Conservation (phyloP, 306 rosid genomes). For the Sicyos edulis region DNA sequence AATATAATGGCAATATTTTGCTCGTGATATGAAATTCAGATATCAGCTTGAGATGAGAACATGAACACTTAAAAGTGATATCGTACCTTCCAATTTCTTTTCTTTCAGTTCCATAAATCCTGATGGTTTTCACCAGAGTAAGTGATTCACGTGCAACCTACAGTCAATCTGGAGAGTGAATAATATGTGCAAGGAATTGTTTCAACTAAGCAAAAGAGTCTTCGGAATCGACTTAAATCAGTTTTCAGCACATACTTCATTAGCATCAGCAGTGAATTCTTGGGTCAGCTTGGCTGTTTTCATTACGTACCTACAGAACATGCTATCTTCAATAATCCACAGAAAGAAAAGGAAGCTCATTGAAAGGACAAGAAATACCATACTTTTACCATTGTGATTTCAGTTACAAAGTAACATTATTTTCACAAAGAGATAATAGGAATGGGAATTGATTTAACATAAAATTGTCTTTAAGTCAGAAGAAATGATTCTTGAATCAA, state of each 20-base stretch:
- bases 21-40: background rate
- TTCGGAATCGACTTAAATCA: conserved; percentile 23
- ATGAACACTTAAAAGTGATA: conserved; percentile 14
- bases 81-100: conserved; percentile 51
- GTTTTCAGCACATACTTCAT: conserved; percentile 42
- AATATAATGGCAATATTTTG: background rate
- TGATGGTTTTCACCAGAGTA: conserved; percentile 46
- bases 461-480: background rate
- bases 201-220: conserved; percentile 2
- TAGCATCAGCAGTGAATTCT: conserved; percentile 64
- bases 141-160: conserved; percentile 72
- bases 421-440: background rate
- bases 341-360: conserved; percentile 15
- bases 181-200: conserved; percentile 9
- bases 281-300: conserved; percentile 56
- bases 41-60: conserved; percentile 9
- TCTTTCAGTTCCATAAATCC: conserved; percentile 46
- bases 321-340: conserved; percentile 17
- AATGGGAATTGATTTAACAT: background rate
- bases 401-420: background rate
- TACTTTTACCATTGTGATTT: background rate
- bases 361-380: background rate
- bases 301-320: conserved; percentile 48
- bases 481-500: background rate
- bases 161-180: conserved; percentile 10